These are phyloP conservation scores for Candida vaughaniae DNA, from an alignment of 805 yeast genomes.

Conservation along the genomic window DNA sequence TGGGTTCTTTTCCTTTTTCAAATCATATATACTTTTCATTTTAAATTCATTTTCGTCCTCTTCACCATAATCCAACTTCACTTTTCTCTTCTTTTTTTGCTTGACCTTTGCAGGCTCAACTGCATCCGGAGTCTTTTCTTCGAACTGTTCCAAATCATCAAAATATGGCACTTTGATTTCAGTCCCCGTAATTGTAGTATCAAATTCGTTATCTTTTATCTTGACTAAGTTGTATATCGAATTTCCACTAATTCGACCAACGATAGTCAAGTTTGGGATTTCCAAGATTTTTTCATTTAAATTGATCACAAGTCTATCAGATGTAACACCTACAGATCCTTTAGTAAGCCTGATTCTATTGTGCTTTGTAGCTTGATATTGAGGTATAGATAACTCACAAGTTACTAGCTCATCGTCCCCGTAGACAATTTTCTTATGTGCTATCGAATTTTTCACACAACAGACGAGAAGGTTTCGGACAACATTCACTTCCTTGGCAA, in stretches of 20 bases:
- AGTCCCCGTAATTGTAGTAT: constrained; percentile 32
- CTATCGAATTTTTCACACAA: constrained; percentile 44
- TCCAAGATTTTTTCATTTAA: constrained; percentile 37
- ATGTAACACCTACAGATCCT: constrained; percentile 56
- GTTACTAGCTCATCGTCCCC: constrained; percentile 24
- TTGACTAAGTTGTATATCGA: constrained; percentile 51
- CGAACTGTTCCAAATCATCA: constrained; percentile 26
- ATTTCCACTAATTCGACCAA: constrained; percentile 61
- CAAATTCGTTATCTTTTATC: constrained; percentile 49
- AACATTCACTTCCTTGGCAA: constrained; percentile 55
- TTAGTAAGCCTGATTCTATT: constrained; percentile 48
- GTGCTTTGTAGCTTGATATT: constrained; percentile 42
- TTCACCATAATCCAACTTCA: constrained; percentile 35
- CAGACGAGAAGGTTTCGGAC: constrained; percentile 45
- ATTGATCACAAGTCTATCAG: constrained; percentile 46
- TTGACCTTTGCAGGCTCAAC: neutral
- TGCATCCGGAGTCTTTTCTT: neutral
- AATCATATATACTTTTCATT: constrained; percentile 46
- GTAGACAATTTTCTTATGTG: constrained; percentile 41
- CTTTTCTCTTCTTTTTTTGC: constrained; percentile 26
- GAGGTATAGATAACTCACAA: constrained; percentile 6
- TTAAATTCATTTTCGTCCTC: constrained; percentile 32
- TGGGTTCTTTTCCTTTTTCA: no score
- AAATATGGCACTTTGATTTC: constrained; percentile 48
- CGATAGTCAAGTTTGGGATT: constrained; percentile 34